Conservation (phyloP, 2,329 filamentous ascomycete species). For the Cladosporium sp. region DNA sequence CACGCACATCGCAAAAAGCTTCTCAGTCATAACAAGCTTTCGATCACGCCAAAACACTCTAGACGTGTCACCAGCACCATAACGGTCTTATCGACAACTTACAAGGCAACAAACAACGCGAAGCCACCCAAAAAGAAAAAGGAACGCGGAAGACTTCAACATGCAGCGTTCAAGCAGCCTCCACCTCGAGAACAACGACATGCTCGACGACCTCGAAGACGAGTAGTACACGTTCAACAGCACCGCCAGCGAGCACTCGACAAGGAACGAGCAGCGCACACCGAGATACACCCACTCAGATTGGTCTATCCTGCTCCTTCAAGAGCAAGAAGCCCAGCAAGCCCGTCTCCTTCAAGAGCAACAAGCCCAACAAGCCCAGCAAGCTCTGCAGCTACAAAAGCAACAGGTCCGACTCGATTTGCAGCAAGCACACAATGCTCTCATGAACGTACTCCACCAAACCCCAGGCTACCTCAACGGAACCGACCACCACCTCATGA, state of each 20-base stretch:
- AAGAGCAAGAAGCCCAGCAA: background rate
- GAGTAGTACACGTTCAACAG: background rate
- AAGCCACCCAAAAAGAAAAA: background rate
- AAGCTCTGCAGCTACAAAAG: background rate
- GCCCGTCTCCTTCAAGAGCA: background rate
- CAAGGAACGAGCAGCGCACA: background rate
- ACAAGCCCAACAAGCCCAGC: background rate
- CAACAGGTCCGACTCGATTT: background rate
- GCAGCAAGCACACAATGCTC: background rate
- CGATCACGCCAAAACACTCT: background rate
- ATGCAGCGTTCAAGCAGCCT: background rate
- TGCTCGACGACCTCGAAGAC: background rate
- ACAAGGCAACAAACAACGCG: background rate
- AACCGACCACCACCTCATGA: background rate
- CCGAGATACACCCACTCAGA: background rate
- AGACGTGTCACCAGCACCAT: background rate
- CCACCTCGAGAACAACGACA: background rate
- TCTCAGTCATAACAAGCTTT: background rate
- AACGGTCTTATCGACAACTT: background rate
- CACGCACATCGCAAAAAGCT: background rate
- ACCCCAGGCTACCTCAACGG: background rate
- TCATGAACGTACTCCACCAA: background rate
- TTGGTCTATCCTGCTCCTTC: background rate
- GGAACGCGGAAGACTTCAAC: background rate
- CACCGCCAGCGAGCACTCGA: background rate